Percentiles rank a stretch among this genome's conserved stretches.
Evolutionary conservation across 164 flowering plant species (phyloP).

Genomic region (Litsea cubeba): DNA sequence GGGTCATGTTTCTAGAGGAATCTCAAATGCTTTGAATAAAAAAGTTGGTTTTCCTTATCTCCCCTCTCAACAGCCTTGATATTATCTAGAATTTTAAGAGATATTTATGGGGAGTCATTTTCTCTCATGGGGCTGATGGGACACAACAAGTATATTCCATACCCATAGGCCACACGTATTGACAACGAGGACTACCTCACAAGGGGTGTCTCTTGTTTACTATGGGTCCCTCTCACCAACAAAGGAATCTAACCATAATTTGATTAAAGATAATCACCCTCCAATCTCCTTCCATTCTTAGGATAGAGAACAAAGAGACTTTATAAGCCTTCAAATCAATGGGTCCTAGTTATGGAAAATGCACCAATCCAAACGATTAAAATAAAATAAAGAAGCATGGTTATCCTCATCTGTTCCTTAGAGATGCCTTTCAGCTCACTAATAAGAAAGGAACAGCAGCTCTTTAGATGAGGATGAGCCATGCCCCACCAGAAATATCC

Average conservation of each 20-base stretch:
- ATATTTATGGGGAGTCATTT: constrained; percentile 11
- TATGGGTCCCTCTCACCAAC: constrained; percentile 16
- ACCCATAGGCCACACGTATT: constrained; percentile 7
- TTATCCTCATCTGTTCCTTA: constrained; percentile 4
- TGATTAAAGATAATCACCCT: constrained; percentile 22
- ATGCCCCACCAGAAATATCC: too few relatives aligned
- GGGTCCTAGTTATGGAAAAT: constrained; percentile 5
- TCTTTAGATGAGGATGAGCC: too few relatives aligned
- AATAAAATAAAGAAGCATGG: constrained; percentile 9
- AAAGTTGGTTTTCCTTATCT: background rate
- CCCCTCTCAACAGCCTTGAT: constrained; percentile 4
- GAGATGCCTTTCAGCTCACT: too few relatives aligned
- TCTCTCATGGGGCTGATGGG: constrained; percentile 9
- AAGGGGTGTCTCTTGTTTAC: constrained; percentile 13
- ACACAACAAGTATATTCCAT: constrained; percentile 11
- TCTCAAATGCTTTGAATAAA: background rate
- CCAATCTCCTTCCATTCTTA: constrained; percentile 28
- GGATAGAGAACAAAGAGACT: constrained; percentile 41
- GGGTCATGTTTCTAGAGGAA: background rate
- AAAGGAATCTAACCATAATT: constrained; percentile 38
- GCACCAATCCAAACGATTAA: background rate
- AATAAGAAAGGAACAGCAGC: too few relatives aligned
- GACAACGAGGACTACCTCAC: constrained; percentile 14
- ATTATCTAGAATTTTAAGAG: constrained; percentile 3
- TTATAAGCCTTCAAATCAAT: constrained; percentile 23